A percentile compares a stretch with the other conserved stretches of the same genome.
phyloP scores from a whole-genome alignment of 169 alveolate genomes.

The Plasmodium sp. region DNA sequence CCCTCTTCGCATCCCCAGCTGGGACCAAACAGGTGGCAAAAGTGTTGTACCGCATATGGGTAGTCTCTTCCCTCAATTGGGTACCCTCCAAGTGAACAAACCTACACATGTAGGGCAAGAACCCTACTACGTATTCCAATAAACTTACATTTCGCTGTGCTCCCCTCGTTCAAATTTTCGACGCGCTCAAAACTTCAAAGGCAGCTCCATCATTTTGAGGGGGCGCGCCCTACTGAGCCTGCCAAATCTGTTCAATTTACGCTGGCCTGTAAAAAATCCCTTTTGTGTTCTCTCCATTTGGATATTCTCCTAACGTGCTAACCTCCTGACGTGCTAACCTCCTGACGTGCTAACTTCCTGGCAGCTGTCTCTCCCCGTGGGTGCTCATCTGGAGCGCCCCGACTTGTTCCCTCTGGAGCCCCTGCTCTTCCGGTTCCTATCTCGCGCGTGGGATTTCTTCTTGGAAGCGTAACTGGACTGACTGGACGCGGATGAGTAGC shows the following conservation, averaged over 20 bases:
- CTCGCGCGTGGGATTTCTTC: background rate
- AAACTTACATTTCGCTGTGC: background rate
- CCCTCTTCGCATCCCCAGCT: background rate
- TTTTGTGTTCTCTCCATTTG: background rate
- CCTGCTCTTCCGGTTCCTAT: background rate
- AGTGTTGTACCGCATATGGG: background rate
- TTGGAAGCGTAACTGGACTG: slow-evolving; percentile 7
- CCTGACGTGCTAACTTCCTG: background rate
- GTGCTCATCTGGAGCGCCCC: background rate
- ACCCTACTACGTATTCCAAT: background rate
- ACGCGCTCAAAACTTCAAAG: background rate
- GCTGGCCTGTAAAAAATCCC: background rate
- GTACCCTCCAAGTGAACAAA: background rate
- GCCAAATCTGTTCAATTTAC: background rate
- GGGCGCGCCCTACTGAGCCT: background rate
- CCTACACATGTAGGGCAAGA: background rate
- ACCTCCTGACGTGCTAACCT: too few species aligned
- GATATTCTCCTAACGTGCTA: too few species aligned
- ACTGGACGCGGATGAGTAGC: slow-evolving; percentile 10
- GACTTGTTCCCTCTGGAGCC: background rate
- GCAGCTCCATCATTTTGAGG: background rate
- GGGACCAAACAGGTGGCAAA: background rate
- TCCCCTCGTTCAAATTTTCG: background rate
- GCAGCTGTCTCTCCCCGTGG: background rate
- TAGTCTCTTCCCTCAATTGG: background rate